phyloP scores from a whole-genome alignment of 202 grass and related monocot species.

The Setaria viridis region DNA sequence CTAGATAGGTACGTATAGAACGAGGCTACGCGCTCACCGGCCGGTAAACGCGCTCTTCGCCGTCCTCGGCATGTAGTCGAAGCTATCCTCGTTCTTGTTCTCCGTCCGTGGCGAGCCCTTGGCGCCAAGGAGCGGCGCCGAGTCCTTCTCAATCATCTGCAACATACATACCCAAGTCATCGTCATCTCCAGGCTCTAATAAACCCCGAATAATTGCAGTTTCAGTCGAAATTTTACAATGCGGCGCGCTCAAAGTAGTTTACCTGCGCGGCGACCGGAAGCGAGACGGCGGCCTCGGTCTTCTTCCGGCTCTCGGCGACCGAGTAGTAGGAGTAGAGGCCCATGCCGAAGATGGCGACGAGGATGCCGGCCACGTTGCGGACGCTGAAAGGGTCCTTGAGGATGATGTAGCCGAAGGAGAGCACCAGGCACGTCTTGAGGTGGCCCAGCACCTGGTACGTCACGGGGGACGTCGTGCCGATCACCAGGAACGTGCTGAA shows the following conservation, averaged over 20 bases:
- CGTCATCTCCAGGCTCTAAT: not conserved
- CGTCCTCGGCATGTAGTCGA: slow-evolving; percentile 59
- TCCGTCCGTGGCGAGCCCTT: slow-evolving; percentile 49
- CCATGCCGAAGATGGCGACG: slow-evolving; percentile 91
- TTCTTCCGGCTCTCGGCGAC: slow-evolving; percentile 73
- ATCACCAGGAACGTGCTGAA: slow-evolving; percentile 98
- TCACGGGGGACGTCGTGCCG: slow-evolving; percentile 90
- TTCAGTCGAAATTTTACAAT: not conserved
- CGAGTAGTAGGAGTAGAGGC: slow-evolving; percentile 82
- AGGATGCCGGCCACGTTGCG: slow-evolving; percentile 86
- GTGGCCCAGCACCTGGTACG: slow-evolving; percentile 93
- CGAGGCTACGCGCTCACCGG: not conserved
- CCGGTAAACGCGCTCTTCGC: slow-evolving; percentile 59
- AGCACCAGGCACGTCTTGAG: slow-evolving; percentile 94
- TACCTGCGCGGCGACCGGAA: slow-evolving; percentile 45
- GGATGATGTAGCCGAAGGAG: slow-evolving; percentile 79
- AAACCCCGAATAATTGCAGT: no score
- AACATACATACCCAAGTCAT: not conserved
- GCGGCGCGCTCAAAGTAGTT: not conserved
- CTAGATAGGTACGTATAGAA: not conserved
- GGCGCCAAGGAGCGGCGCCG: slow-evolving; percentile 54
- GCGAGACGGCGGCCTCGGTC: slow-evolving; percentile 36
- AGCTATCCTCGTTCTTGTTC: slow-evolving; percentile 45
- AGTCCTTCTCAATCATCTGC: slow-evolving; percentile 73
- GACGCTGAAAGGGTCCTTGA: slow-evolving; percentile 75